Conservation (phyloP, 768 basidiomycete genomes). For the Rhodotorula graminis region DNA sequence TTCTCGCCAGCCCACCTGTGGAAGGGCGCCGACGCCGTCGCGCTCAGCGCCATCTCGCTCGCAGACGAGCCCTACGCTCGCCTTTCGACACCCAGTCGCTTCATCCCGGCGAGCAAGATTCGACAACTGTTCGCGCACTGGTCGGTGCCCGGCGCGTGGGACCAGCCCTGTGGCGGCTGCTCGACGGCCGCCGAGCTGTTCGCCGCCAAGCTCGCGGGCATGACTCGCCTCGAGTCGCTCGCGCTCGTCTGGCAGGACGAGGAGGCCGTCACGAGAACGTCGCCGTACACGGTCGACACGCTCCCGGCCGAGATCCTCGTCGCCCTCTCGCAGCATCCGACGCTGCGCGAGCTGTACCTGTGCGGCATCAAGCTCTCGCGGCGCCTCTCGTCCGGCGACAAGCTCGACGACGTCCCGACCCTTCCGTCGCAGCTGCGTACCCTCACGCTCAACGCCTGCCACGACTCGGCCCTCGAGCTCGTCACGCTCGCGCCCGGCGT, state of each 20-base stretch:
- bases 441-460: conserved; percentile 7
- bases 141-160: too few species aligned
- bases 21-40: neutral
- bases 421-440: neutral
- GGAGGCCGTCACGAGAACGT: neutral
- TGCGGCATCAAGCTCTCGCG: conserved; percentile 12
- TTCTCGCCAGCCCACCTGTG: neutral
- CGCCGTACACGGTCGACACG: neutral
- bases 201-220: neutral
- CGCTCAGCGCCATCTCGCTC: neutral
- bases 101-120: neutral
- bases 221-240: neutral
- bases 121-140: neutral
- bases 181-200: neutral
- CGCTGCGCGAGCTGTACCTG: conserved; percentile 11
- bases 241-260: neutral
- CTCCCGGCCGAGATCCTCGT: neutral
- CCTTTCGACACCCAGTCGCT: too few species aligned
- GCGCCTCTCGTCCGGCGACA: neutral
- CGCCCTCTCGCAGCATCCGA: neutral
- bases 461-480: conserved; percentile 6
- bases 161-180: too few species aligned
- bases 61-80: too few species aligned
- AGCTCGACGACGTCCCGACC: neutral
- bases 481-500: neutral